A percentile compares a stretch with the other conserved stretches of the same genome.
Conservation (phyloP, 768 basidiomycete species). For the Naganishia vishniacii region DNA sequence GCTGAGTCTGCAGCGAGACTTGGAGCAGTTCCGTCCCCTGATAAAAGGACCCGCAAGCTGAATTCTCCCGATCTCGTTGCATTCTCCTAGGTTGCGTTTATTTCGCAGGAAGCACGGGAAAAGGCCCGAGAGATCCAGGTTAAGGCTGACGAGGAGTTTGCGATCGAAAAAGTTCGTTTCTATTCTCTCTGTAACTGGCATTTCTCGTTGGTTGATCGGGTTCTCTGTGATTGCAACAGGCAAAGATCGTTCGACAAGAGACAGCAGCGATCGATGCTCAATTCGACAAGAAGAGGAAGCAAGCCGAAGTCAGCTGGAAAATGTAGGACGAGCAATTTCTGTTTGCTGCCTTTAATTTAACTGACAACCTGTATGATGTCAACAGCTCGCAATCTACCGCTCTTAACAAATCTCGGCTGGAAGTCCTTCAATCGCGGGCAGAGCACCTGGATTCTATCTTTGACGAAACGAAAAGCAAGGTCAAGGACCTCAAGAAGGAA, state of each 20-base stretch:
- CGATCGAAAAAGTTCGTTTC: conserved; percentile 78
- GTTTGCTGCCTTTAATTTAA: too few species aligned
- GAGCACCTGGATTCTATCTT: conserved; percentile 89
- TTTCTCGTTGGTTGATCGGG: not conserved
- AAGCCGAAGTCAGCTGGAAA: conserved; percentile 87
- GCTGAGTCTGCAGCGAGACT: too few species aligned
- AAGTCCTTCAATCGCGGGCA: conserved; percentile 81
- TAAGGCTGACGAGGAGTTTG: conserved; percentile 97
- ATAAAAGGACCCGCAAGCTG: too few species aligned
- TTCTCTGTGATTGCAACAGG: conserved; percentile 54
- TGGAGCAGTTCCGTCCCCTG: too few species aligned
- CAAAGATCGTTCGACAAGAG: conserved; percentile 94
- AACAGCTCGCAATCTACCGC: conserved; percentile 84
- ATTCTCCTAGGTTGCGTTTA: conserved; percentile 75
- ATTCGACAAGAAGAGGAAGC: conserved; percentile 93
- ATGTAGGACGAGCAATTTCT: conserved; percentile 59
- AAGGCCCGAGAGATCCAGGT: conserved; percentile 95
- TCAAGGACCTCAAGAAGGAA: conserved; percentile 61
- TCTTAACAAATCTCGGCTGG: conserved; percentile 91
- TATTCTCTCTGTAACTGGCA: not conserved
- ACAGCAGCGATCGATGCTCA: conserved; percentile 87
- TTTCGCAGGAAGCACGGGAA: conserved; percentile 96
- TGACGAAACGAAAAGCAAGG: conserved; percentile 60
- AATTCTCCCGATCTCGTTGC: too few species aligned
- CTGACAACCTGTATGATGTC: too few species aligned